A percentile compares a stretch with the other conserved stretches of the same genome.
These are phyloP conservation scores for Stygiomarasmius scandens DNA, from an alignment of 1,284 basidiomycete genomes.

Conservation along the genomic window DNA sequence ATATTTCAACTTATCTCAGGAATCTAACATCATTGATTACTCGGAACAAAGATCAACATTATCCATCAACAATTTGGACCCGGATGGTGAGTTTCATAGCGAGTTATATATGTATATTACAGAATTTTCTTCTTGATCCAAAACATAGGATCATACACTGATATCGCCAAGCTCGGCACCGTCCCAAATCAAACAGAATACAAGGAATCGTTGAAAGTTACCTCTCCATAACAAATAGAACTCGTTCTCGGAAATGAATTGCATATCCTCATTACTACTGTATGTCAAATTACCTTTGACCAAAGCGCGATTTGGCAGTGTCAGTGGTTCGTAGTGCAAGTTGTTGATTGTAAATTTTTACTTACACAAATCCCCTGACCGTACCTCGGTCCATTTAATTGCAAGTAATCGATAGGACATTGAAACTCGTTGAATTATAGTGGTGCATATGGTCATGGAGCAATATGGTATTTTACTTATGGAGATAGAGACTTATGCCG, in stretches of 20 bases:
- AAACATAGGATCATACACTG: slow-evolving; percentile 1
- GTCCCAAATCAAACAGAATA: slow-evolving; percentile 7
- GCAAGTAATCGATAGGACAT: neutral
- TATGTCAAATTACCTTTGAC: neutral
- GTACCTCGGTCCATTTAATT: neutral
- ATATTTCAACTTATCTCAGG: too few species aligned
- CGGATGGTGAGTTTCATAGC: too few species aligned
- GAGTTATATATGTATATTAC: too few species aligned
- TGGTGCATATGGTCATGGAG: slow-evolving; percentile 8
- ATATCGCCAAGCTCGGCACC: slow-evolving; percentile 9
- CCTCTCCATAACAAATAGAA: neutral
- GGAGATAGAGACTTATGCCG: slow-evolving; percentile 1
- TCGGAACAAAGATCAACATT: too few species aligned
- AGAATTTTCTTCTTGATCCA: too few species aligned
- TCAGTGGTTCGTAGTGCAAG: neutral
- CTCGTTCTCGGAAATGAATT: slow-evolving; percentile 1
- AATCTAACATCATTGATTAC: too few species aligned
- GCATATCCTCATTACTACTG: neutral
- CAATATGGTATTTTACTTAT: slow-evolving; percentile 6
- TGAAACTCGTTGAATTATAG: neutral
- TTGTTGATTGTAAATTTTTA: too few species aligned
- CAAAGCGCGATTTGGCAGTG: neutral
- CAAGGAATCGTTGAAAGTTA: neutral
- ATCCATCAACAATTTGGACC: too few species aligned
- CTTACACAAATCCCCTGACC: neutral